Percentiles rank a stretch among this genome's conserved stretches.
Evolutionary conservation across 768 basidiomycete genomes (phyloP).

Genomic region (Collybia sp.): DNA sequence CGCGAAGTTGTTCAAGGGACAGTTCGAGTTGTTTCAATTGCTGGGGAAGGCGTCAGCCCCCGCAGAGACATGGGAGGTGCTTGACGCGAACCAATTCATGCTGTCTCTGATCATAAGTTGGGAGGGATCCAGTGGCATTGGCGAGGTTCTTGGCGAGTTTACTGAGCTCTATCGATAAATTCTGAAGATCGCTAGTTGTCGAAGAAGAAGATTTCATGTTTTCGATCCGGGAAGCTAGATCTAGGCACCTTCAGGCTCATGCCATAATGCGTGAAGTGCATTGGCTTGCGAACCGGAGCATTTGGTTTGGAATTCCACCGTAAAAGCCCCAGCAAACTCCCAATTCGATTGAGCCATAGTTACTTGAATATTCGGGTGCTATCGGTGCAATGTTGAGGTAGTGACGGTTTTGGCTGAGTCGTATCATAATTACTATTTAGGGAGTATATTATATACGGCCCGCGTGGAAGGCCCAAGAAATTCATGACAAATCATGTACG

Average conservation of each 20-base stretch:
- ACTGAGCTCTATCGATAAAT: slow-evolving; percentile 45
- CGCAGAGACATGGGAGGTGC: neutral
- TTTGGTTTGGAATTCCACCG: slow-evolving; percentile 42
- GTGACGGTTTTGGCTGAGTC: too few species aligned
- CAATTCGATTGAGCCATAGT: slow-evolving; percentile 28
- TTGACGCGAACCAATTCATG: slow-evolving; percentile 53
- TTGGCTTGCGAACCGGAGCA: slow-evolving; percentile 41
- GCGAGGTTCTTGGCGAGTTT: slow-evolving; percentile 57
- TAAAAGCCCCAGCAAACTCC: slow-evolving; percentile 49
- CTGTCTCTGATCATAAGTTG: slow-evolving; percentile 71
- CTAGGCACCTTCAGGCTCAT: slow-evolving; percentile 25
- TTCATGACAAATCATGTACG: too few species aligned
- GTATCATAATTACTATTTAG: too few species aligned
- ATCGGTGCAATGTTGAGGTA: neutral
- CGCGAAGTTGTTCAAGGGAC: slow-evolving; percentile 45
- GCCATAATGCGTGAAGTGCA: neutral
- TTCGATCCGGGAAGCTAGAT: slow-evolving; percentile 43
- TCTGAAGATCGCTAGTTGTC: slow-evolving; percentile 32
- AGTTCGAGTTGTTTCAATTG: slow-evolving; percentile 63
- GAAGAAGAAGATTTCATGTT: slow-evolving; percentile 26
- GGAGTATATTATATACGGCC: too few species aligned
- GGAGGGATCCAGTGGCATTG: slow-evolving; percentile 61
- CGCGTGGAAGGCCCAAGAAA: too few species aligned
- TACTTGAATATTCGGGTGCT: too few species aligned
- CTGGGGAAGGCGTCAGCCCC: slow-evolving; percentile 30